Base-by-base conservation (phyloP, 1,284 basidiomycete species). In the Mixia osmundae region DNA sequence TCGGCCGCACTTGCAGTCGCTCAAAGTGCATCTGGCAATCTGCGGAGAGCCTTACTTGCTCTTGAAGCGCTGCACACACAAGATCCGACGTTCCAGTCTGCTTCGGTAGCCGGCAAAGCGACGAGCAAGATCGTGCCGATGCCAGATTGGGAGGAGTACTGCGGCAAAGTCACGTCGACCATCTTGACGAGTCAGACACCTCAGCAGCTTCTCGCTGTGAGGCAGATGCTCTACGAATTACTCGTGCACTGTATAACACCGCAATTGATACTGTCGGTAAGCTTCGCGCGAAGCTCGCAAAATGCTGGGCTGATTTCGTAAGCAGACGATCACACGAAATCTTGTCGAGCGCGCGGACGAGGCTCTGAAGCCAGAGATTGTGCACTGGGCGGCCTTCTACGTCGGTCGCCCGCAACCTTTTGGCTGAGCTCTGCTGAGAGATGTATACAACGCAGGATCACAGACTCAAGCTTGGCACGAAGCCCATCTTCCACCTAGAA, bases 71-170 rank as follows among this genome's bases (percentile, higher is more conserved):
- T 95, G 50, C 80, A 82, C 51, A 91, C 94, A 75, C 85, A 94
- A 58, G 50, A 51, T 18, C 44, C 45, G 0, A 14, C 32, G 2
- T 50, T 46, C 41, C 40, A 26, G n/a, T 35, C 44, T 15, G 45
- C 49, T 26, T 30, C 38, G 14, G 24, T 38, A n/a, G 12, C 49
- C 42, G 43, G 44, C 36, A 33, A 32, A 6, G 14, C 22, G 9
- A 11, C 33, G 9, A 40, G 31, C 20, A 40, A 37, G 31, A 30
- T 23, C n/a, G 42, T 60, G 10, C 58, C 87, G 11, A 83, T 91
- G 57, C 87, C 91, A 10, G 91, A 99, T 53, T 99, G 91, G 91
- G 89, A 99, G 57, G 76, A 76, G n/a, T 97, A 94, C 54, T 87
- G 83, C 48, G 65, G 73, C 47, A 82, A 85, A 54, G 75, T 94